phyloP scores from a whole-genome alignment of 768 basidiomycete species.

The Dendrothele bispora region DNA sequence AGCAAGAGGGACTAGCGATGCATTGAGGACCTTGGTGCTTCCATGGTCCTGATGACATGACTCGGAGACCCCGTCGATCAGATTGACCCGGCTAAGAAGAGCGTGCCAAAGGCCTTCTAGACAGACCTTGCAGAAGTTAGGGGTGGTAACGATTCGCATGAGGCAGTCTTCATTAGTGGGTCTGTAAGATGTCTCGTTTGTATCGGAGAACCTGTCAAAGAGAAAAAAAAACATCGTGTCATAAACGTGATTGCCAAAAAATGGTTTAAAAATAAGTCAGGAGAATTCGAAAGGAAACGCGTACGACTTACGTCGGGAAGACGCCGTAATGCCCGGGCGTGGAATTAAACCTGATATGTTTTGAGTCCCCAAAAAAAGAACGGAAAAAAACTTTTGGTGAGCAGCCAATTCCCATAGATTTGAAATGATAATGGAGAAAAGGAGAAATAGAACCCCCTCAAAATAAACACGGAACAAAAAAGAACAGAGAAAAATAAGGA shows the following conservation, averaged over 20 bases:
- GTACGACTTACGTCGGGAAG: conserved; percentile 70
- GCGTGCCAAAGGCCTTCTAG: conserved; percentile 72
- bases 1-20: conserved; percentile 56
- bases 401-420: too few relatives aligned
- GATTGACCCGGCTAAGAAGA: conserved; percentile 55
- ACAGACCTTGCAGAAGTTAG: conserved; percentile 76
- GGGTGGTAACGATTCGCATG: conserved; percentile 70
- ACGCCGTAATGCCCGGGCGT: conserved; percentile 59
- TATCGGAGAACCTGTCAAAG: conserved; percentile 55
- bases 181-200: conserved; percentile 69
- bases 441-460: too few relatives aligned
- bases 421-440: too few relatives aligned
- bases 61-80: conserved; percentile 56
- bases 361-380: not conserved
- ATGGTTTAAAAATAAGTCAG: too few relatives aligned
- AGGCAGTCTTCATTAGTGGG: conserved; percentile 83
- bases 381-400: too few relatives aligned
- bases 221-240: not conserved
- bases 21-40: conserved; percentile 23
- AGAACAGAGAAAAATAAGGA: too few relatives aligned
- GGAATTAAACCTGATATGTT: conserved; percentile 51
- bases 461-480: too few relatives aligned
- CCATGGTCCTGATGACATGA: conserved; percentile 27
- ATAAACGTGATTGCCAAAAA: not conserved
- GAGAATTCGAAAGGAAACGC: too few relatives aligned